A percentile compares a stretch with the other conserved stretches of the same genome.
Evolutionary conservation across 108 stramenopile genomes (phyloP).

Genomic region (Fragilaria radians): DNA sequence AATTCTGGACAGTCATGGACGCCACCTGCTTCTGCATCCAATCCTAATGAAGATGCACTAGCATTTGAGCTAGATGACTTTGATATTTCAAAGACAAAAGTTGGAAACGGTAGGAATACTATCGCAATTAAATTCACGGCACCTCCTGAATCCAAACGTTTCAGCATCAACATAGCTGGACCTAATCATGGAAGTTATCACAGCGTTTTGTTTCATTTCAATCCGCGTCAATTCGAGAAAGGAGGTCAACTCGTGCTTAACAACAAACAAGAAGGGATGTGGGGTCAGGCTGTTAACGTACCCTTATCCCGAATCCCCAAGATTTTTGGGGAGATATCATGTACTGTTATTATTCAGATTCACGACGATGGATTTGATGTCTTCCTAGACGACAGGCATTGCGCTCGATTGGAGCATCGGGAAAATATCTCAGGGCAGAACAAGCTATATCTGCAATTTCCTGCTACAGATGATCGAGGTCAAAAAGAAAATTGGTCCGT

Average conservation of each 20-base stretch:
- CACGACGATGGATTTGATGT: conserved; percentile 80
- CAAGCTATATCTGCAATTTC: conserved; percentile 64
- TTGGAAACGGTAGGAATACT: conserved; percentile 58
- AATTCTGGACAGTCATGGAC: conserved; percentile 30
- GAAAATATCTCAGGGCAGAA: conserved; percentile 29
- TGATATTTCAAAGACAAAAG: conserved; percentile 33
- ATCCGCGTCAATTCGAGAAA: conserved; percentile 65
- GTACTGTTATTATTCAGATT: conserved; percentile 72
- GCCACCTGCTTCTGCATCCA: conserved; percentile 38
- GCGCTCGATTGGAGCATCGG: conserved; percentile 73
- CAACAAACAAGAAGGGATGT: conserved; percentile 68
- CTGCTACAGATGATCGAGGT: conserved; percentile 38
- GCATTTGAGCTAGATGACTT: conserved; percentile 55
- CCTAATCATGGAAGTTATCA: conserved; percentile 54
- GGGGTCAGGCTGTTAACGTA: conserved; percentile 69
- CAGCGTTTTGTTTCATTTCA: conserved; percentile 73
- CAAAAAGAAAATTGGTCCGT: conserved; percentile 69
- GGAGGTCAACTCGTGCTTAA: conserved; percentile 78
- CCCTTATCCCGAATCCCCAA: conserved; percentile 67
- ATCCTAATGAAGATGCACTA: conserved; percentile 64
- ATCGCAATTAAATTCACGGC: conserved; percentile 80
- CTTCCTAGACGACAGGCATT: conserved; percentile 67
- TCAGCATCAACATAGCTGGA: conserved; percentile 72
- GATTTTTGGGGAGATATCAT: conserved; percentile 65
- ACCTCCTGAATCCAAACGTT: conserved; percentile 65